These are phyloP conservation scores for Candida palmyrensis DNA, from an alignment of 805 yeast genomes.

Conservation along the genomic window DNA sequence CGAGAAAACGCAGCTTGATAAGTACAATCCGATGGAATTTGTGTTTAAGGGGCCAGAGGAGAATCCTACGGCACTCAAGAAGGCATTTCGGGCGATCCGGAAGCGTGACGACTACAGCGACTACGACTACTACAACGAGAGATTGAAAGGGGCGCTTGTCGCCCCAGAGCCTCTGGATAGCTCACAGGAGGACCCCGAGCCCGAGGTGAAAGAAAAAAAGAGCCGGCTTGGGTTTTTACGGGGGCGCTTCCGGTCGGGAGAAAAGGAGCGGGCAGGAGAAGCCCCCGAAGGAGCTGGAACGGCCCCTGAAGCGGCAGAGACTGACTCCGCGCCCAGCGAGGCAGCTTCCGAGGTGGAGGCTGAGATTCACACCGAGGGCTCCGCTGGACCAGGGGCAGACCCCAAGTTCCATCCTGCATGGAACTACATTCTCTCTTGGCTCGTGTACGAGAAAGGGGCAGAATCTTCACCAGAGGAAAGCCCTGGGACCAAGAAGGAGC, in stretches of 20 bases:
- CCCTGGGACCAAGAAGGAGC: constrained; percentile 1
- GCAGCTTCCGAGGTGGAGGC: neutral
- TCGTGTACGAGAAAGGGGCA: constrained; percentile 19
- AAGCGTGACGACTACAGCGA: constrained; percentile 26
- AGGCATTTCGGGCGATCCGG: constrained; percentile 22
- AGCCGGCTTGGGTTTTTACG: too few relatives aligned
- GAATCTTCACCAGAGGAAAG: constrained; percentile 1
- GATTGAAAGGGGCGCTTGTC: constrained; percentile 4
- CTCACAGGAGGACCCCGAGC: neutral
- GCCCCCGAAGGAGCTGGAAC: neutral
- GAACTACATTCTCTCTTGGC: constrained; percentile 33
- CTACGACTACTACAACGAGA: constrained; percentile 29
- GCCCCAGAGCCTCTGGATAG: neutral
- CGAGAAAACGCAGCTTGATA: constrained; percentile 20
- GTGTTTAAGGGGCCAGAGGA: constrained; percentile 27
- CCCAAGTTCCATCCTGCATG: constrained; percentile 32
- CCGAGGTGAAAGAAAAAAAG: neutral
- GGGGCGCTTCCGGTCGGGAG: neutral
- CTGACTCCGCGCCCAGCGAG: neutral
- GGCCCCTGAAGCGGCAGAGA: neutral
- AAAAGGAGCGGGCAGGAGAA: neutral
- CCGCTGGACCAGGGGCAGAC: constrained; percentile 5
- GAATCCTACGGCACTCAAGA: constrained; percentile 3
- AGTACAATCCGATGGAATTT: constrained; percentile 34
- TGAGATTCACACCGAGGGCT: neutral